These are phyloP conservation scores for Eucalyptus leucophloia DNA, from an alignment of 345 rosid genomes.

Conservation along the genomic window DNA sequence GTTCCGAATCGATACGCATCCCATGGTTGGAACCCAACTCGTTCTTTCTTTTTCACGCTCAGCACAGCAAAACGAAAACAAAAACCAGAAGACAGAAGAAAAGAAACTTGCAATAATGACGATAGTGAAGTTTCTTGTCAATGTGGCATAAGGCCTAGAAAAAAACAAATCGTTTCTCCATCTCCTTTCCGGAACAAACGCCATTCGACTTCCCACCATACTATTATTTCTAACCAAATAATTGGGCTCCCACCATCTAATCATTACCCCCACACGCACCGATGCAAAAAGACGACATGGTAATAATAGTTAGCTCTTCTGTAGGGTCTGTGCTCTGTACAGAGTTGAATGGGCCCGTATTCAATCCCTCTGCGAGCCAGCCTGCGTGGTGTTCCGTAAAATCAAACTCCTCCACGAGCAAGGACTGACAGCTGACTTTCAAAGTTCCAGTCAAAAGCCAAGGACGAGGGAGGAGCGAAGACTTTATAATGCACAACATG, in stretches of 20 bases:
- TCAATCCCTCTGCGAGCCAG: background rate
- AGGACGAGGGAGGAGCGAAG: background rate
- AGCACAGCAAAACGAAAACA: background rate
- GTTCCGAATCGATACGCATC: background rate
- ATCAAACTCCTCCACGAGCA: background rate
- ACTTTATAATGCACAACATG: background rate
- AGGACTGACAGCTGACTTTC: background rate
- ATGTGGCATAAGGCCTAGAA: background rate
- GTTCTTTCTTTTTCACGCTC: background rate
- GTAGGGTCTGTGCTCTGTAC: background rate
- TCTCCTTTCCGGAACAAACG: background rate
- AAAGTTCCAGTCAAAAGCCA: background rate
- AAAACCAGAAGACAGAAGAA: background rate
- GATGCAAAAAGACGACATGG: background rate
- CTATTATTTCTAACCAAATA: background rate
- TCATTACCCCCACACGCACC: background rate
- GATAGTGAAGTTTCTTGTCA: background rate
- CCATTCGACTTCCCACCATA: background rate
- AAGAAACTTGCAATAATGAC: background rate
- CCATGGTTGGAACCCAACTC: background rate
- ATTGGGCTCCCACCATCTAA: background rate
- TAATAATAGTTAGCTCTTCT: background rate
- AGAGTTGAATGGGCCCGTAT: background rate
- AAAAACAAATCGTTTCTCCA: background rate
- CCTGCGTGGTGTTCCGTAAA: background rate